Conservation (phyloP, 1,139 yeast species). For the Hanseniaspora gamundiae region DNA sequence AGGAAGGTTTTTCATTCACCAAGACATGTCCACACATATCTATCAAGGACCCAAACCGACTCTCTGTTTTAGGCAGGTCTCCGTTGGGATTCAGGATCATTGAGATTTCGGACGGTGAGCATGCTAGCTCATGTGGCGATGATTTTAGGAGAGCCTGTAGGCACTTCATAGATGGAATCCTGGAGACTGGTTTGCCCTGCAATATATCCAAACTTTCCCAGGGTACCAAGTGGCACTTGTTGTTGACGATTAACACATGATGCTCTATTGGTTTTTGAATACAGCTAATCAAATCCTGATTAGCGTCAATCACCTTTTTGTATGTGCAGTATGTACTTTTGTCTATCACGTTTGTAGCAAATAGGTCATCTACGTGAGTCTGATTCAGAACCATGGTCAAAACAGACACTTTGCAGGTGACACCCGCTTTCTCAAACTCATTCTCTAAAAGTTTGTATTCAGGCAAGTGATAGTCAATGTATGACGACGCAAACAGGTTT, state of each 20-base stretch:
- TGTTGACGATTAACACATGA: slow-evolving; percentile 56
- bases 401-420: not conserved
- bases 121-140: slow-evolving; percentile 11
- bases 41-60: slow-evolving; percentile 40
- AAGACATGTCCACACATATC: slow-evolving; percentile 25
- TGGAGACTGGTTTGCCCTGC: slow-evolving; percentile 43
- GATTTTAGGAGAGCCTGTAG: slow-evolving; percentile 30
- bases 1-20: slow-evolving; percentile 45
- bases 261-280: slow-evolving; percentile 27
- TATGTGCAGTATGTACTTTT: not conserved
- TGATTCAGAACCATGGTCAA: slow-evolving; percentile 3
- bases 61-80: slow-evolving; percentile 61
- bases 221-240: slow-evolving; percentile 55
- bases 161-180: slow-evolving; percentile 57
- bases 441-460: slow-evolving; percentile 22
- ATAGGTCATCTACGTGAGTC: not conserved
- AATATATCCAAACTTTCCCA: slow-evolving; percentile 76
- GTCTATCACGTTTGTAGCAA: not conserved
- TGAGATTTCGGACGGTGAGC: slow-evolving; percentile 16
- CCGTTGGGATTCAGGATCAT: slow-evolving; percentile 71
- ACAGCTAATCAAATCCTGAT: slow-evolving; percentile 1
- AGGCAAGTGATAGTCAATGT: slow-evolving; percentile 23
- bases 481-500: slow-evolving; percentile 39
- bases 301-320: not conserved
- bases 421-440: not conserved